phyloP scores from a whole-genome alignment of 2,329 filamentous ascomycete genomes.

The Pleomassaria siparia region DNA sequence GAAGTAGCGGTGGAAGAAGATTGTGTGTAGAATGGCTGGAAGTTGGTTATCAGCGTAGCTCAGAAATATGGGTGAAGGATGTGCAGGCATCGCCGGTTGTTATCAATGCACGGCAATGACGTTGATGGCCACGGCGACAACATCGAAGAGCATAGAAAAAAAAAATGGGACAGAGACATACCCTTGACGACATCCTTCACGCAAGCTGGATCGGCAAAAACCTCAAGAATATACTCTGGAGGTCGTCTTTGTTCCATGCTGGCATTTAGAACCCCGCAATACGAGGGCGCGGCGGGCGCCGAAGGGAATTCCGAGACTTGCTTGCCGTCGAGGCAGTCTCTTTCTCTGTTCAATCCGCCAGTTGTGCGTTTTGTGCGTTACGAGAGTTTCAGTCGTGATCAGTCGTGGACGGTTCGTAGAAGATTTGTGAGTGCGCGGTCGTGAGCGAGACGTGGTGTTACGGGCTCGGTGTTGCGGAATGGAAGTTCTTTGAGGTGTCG shows the following conservation, averaged over 20 bases:
- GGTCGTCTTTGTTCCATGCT: conserved; percentile 66
- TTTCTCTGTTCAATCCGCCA: too few relatives aligned
- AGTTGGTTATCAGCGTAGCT: conserved; percentile 10
- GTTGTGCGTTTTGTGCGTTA: too few relatives aligned
- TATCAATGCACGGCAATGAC: too few relatives aligned
- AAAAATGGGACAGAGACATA: conserved; percentile 44
- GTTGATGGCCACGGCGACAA: too few relatives aligned
- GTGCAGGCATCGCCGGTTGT: too few relatives aligned
- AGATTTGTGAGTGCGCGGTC: background rate
- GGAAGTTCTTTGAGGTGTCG: too few relatives aligned
- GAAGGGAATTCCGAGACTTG: background rate
- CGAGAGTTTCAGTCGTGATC: background rate
- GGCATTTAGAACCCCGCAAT: conserved; percentile 14
- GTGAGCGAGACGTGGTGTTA: too few relatives aligned
- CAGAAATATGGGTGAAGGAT: too few relatives aligned
- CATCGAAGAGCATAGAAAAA: background rate
- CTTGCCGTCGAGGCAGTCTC: too few relatives aligned
- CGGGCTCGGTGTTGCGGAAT: too few relatives aligned
- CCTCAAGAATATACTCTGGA: conserved; percentile 89
- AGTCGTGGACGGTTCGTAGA: background rate
- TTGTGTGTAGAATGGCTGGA: conserved; percentile 86
- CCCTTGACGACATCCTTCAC: conserved; percentile 94
- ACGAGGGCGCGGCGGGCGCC: background rate
- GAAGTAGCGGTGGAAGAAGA: conserved; percentile 99
- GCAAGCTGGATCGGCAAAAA: conserved; percentile 86